phyloP scores from a whole-genome alignment of 2,329 filamentous ascomycete genomes.

The Diaporthe aspalathi region DNA sequence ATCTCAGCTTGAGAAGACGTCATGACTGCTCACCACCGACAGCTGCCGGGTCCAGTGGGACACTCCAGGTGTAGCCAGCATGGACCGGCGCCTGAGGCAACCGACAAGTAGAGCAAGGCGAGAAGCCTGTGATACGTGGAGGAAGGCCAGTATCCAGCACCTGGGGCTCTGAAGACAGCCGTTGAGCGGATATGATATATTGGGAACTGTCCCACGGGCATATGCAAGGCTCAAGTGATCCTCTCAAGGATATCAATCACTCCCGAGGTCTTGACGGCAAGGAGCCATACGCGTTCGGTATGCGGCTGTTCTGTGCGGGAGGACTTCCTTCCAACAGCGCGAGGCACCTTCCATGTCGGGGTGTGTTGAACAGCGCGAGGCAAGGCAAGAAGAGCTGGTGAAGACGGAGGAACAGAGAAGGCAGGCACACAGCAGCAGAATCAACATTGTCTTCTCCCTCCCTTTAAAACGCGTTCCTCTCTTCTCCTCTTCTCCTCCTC shows the following conservation, averaged over 20 bases:
- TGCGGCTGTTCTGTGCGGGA: background rate
- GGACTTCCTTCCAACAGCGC: background rate
- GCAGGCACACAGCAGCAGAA: slow-evolving; percentile 15
- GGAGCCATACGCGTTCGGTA: background rate
- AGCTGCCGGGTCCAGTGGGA: background rate
- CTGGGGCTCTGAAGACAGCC: background rate
- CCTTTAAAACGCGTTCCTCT: background rate
- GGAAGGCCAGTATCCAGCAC: background rate
- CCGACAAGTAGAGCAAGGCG: background rate
- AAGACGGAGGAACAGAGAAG: background rate
- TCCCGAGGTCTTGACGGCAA: too few relatives aligned
- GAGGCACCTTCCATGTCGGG: background rate
- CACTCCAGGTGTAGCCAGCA: background rate
- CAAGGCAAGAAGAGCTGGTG: background rate
- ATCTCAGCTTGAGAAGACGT: background rate
- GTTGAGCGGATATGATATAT: background rate
- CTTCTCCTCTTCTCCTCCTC: background rate
- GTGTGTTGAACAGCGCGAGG: background rate
- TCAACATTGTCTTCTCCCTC: slow-evolving; percentile 26
- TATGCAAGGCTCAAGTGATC: background rate
- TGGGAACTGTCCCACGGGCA: background rate
- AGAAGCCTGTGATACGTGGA: background rate
- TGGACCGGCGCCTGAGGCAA: too few relatives aligned
- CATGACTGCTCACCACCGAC: background rate
- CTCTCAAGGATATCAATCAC: background rate